Percentiles rank a stretch among this genome's conserved stretches.
These are phyloP conservation scores for Coccomyxa subellipsoidea DNA, from an alignment of 163 green algal species.

Conservation along the genomic window DNA sequence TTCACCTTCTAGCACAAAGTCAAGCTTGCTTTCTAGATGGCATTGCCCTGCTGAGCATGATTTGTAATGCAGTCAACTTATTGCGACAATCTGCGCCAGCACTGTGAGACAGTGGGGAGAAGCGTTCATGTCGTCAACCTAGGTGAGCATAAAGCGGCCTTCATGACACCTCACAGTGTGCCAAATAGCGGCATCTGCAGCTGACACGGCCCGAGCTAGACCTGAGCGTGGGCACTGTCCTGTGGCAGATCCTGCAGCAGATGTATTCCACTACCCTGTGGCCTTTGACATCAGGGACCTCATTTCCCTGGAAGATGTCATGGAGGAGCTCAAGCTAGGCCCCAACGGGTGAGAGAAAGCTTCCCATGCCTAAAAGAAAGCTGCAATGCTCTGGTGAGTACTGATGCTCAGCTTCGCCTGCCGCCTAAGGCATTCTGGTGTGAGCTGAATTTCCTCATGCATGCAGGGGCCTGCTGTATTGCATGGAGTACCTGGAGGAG, in stretches of 20 bases:
- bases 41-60: not conserved
- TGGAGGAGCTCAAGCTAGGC: constrained; percentile 93
- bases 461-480: constrained; percentile 84
- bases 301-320: constrained; percentile 92
- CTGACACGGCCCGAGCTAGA: too few species aligned
- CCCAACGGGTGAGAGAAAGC: constrained; percentile 85
- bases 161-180: too few species aligned
- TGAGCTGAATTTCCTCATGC: constrained; percentile 10
- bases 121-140: constrained; percentile 92
- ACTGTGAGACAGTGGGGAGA: constrained; percentile 85
- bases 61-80: constrained; percentile 86
- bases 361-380: not conserved
- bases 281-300: constrained; percentile 92
- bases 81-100: constrained; percentile 87
- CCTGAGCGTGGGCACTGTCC: not conserved
- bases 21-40: too few species aligned
- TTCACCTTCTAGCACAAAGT: too few species aligned
- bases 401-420: too few species aligned
- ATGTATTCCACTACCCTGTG: constrained; percentile 93
- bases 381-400: too few species aligned
- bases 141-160: constrained; percentile 44
- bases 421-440: too few species aligned
- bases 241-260: constrained; percentile 91
- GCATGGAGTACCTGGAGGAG: constrained; percentile 99
- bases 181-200: too few species aligned